Percentiles rank a stretch among this genome's conserved stretches.
Conservation (phyloP, 2,329 filamentous ascomycete species). For the Colletotrichum endophyticum region DNA sequence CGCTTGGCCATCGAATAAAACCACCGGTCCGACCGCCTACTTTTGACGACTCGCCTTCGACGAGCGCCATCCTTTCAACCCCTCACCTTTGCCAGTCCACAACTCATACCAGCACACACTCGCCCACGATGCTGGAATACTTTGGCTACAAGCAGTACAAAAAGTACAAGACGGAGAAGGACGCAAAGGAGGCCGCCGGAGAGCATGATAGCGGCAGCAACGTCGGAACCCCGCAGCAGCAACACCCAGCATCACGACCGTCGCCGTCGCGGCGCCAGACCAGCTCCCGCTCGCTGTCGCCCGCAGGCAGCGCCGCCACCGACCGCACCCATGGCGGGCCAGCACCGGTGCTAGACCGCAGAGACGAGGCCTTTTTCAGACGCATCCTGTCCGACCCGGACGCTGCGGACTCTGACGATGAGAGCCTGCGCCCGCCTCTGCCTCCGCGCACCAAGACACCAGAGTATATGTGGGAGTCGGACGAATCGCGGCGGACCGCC, state of each 20-base stretch:
- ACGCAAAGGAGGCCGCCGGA: conserved; percentile 30
- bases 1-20: conserved; percentile 19
- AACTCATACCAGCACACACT: conserved; percentile 23
- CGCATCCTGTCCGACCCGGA: conserved; percentile 50
- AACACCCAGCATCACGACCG: not conserved
- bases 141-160: conserved; percentile 67
- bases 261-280: conserved; percentile 19
- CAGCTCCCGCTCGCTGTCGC: conserved; percentile 21
- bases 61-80: not conserved
- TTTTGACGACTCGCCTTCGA: not conserved
- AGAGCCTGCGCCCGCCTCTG: conserved; percentile 55
- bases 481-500: conserved; percentile 11
- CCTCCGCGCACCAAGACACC: conserved; percentile 58
- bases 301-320: conserved; percentile 29
- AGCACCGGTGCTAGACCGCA: conserved; percentile 56
- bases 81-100: not conserved
- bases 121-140: conserved; percentile 62
- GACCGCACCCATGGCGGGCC: conserved; percentile 21
- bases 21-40: not conserved
- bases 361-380: conserved; percentile 64
- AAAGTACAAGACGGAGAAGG: conserved; percentile 60
- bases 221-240: not conserved
- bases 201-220: conserved; percentile 13
- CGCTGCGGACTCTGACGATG: conserved; percentile 28
- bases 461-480: conserved; percentile 52